phyloP scores from a whole-genome alignment of 176 grass and related monocot genomes.

The Ananas comosus region DNA sequence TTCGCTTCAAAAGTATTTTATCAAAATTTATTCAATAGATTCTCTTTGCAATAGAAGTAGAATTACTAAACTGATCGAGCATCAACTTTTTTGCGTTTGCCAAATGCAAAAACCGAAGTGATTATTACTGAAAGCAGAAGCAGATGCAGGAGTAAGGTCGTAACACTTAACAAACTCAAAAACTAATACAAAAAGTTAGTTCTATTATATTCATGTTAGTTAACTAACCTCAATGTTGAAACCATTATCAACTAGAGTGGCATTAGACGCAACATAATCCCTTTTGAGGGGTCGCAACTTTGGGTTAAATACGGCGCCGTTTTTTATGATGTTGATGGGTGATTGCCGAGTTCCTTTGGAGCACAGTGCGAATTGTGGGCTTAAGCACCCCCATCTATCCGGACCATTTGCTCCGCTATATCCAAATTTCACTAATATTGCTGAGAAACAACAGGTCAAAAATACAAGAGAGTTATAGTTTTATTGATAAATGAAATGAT shows the following conservation, averaged over 20 bases:
- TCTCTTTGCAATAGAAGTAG: no score
- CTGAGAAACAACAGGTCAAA: neutral
- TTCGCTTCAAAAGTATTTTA: no score
- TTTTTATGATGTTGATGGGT: slow-evolving; percentile 55
- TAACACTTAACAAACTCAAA: no score
- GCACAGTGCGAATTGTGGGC: slow-evolving; percentile 49
- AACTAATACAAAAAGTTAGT: neutral
- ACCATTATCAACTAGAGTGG: slow-evolving; percentile 59
- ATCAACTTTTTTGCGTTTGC: no score
- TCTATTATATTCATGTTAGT: neutral
- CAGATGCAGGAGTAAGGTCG: no score
- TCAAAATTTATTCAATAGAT: no score
- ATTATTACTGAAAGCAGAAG: no score
- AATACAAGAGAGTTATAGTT: no score
- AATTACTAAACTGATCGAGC: no score
- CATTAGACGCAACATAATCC: slow-evolving; percentile 44
- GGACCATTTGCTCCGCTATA: slow-evolving; percentile 61
- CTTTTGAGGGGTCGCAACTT: slow-evolving; percentile 46
- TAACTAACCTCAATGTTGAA: slow-evolving; percentile 61
- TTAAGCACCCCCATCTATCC: slow-evolving; percentile 46
- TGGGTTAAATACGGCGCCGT: slow-evolving; percentile 20
- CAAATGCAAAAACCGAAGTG: no score
- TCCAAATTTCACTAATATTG: slow-evolving; percentile 35
- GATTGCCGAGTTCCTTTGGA: slow-evolving; percentile 65
- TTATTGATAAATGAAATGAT: no score